Evolutionary conservation across 169 alveolate species (phyloP).

Genomic region (Perkinsus marinus): DNA sequence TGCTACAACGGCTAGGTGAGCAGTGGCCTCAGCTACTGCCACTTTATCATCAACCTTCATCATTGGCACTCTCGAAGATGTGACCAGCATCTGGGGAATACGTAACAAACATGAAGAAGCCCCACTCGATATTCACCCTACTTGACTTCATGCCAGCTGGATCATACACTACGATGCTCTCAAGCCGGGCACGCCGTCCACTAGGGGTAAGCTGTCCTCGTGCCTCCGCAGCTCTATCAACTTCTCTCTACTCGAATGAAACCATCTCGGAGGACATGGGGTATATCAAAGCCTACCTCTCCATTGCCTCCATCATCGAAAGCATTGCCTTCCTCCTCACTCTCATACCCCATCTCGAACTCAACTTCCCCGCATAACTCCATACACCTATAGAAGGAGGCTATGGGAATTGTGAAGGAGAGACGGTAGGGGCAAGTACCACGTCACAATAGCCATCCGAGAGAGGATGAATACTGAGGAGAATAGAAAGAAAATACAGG

Average conservation of each 20-base stretch:
- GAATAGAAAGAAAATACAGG: neutral
- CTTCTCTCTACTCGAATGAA: neutral
- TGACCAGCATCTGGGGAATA: too few relatives aligned
- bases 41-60: too few relatives aligned
- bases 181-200: neutral
- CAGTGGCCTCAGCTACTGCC: too few relatives aligned
- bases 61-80: too few relatives aligned
- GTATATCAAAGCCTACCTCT: neutral
- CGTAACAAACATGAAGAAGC: too few relatives aligned
- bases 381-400: neutral
- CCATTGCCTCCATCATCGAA: neutral
- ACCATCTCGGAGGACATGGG: neutral
- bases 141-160: neutral
- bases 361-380: neutral
- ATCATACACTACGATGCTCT: neutral
- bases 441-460: neutral
- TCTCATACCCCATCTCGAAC: neutral
- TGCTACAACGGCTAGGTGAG: too few relatives aligned
- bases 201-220: neutral
- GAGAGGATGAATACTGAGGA: neutral
- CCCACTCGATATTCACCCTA: neutral
- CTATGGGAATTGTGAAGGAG: neutral
- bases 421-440: neutral
- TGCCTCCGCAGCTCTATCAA: neutral
- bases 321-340: neutral